These are phyloP conservation scores for Rhododendron griersonianum DNA, from an alignment of 148 eudicot genomes.

Conservation along the genomic window DNA sequence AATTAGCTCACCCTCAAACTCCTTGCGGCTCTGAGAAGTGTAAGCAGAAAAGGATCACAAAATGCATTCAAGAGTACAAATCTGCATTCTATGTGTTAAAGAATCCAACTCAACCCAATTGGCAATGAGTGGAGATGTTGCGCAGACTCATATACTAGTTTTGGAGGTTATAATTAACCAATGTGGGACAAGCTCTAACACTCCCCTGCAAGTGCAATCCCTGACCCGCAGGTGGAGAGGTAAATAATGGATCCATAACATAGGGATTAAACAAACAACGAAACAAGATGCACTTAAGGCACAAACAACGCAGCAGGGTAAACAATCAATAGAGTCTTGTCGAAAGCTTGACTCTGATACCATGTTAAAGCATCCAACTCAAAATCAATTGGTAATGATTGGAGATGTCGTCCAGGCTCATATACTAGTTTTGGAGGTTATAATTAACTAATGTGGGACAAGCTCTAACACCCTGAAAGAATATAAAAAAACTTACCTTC, in stretches of 20 bases:
- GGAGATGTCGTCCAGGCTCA: neutral
- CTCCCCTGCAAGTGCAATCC: neutral
- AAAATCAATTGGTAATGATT: neutral
- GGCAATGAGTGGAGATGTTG: neutral
- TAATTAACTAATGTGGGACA: neutral
- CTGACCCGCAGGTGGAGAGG: neutral
- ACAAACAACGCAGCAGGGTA: neutral
- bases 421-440: no score
- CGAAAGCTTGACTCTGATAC: neutral
- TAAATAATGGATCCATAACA: neutral
- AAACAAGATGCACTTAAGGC: neutral
- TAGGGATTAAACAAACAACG: neutral
- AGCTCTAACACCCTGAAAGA: neutral
- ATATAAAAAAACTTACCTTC: constrained; percentile 45
- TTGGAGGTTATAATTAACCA: neutral
- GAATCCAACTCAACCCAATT: neutral
- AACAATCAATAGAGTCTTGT: neutral
- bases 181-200: neutral
- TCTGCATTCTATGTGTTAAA: neutral
- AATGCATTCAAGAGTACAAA: neutral
- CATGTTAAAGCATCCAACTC: neutral
- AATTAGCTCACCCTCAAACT: constrained; percentile 79
- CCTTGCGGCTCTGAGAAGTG: constrained; percentile 57
- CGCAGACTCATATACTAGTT: neutral
- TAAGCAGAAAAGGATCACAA: neutral